phyloP scores from a whole-genome alignment of 208 protist species.

The Leishmania lainsoni region DNA sequence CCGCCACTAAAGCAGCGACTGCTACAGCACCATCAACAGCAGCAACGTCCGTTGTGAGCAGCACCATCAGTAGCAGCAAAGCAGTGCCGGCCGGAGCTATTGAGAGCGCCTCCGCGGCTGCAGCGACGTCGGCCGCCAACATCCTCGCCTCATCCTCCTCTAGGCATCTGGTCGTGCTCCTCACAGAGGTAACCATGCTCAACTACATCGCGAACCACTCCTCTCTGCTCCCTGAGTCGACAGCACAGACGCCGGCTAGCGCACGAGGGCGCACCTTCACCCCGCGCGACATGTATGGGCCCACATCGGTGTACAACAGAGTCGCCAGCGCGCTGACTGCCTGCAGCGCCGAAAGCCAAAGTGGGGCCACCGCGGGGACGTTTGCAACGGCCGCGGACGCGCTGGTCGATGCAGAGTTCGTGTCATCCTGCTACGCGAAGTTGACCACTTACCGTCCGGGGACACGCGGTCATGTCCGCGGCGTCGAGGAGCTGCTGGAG shows the following conservation, averaged over 20 bases:
- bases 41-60: not conserved
- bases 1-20: constrained; percentile 8
- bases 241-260: not conserved
- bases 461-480: constrained; percentile 50
- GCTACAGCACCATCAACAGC: not conserved
- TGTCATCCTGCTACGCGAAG: constrained; percentile 17
- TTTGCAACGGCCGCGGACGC: not conserved
- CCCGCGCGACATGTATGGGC: constrained; percentile 25
- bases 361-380: not conserved
- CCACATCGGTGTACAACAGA: constrained; percentile 26
- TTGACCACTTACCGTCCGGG: constrained; percentile 34
- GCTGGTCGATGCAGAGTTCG: constrained; percentile 4
- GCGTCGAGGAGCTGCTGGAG: constrained; percentile 37
- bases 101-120: constrained; percentile 17
- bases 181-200: constrained; percentile 74
- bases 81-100: constrained; percentile 17
- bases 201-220: constrained; percentile 61
- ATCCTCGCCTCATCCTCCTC: constrained; percentile 44
- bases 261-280: constrained; percentile 1
- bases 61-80: not conserved
- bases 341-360: constrained; percentile 2
- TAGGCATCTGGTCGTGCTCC: constrained; percentile 63
- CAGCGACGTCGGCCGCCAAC: constrained; percentile 25
- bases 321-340: not conserved
- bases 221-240: constrained; percentile 7